Conservation (phyloP, 345 rosid genomes). For the Lumnitzera littorea region DNA sequence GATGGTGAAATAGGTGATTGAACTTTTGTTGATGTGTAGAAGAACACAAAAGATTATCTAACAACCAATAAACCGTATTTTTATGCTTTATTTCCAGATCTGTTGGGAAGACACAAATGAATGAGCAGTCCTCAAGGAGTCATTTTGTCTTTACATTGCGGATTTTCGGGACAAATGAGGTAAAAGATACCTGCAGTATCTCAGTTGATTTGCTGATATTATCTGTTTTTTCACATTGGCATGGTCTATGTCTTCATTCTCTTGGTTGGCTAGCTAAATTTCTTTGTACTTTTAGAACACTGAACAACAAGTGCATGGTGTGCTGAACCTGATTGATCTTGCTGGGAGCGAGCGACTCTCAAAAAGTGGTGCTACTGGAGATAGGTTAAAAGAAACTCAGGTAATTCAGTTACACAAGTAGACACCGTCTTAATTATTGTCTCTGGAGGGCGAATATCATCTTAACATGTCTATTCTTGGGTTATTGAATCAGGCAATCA, state of each 20-base stretch:
- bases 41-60: no score
- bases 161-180: slow-evolving; percentile 85
- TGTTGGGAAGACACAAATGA: slow-evolving; percentile 89
- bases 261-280: slow-evolving; percentile 6
- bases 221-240: background rate
- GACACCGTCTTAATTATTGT: background rate
- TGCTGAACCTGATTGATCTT: slow-evolving; percentile 80
- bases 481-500: slow-evolving; percentile 58
- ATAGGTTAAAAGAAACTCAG: slow-evolving; percentile 92
- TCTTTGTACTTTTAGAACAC: slow-evolving; percentile 45
- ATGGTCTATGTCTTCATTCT: background rate
- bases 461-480: background rate
- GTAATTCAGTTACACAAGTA: slow-evolving; percentile 14
- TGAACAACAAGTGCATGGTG: slow-evolving; percentile 93
- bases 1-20: background rate
- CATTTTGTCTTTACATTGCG: slow-evolving; percentile 85
- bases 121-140: slow-evolving; percentile 73
- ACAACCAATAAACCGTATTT: background rate
- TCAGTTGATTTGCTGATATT: no score
- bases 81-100: slow-evolving; percentile 37
- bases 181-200: slow-evolving; percentile 4
- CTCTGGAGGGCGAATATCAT: background rate
- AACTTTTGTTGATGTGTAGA: background rate
- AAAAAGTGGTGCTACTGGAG: slow-evolving; percentile 88
- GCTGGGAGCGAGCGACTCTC: slow-evolving; percentile 98